A percentile compares a stretch with the other conserved stretches of the same genome.
Conservation (phyloP, 2,329 filamentous ascomycete genomes). For the Neoarthrinium moseri region DNA sequence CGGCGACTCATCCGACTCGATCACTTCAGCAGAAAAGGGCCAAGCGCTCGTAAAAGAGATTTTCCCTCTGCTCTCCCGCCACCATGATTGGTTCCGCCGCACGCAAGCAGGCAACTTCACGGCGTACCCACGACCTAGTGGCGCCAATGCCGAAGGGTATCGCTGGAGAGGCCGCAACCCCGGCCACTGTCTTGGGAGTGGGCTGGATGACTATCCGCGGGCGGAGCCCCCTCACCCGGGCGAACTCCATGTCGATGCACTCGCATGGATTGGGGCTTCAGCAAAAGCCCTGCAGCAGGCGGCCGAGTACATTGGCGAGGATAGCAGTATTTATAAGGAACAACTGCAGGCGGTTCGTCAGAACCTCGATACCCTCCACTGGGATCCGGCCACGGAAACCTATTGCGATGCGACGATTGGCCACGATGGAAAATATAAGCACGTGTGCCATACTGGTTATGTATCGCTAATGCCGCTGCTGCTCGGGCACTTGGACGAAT, state of each 20-base stretch:
- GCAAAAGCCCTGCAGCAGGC: conserved; percentile 75
- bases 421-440: conserved; percentile 16
- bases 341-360: conserved; percentile 71
- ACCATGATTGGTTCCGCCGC: conserved; percentile 92
- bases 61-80: conserved; percentile 74
- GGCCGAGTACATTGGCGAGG: conserved; percentile 66
- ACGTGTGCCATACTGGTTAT: conserved; percentile 18
- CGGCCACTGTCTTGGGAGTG: conserved; percentile 85
- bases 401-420: conserved; percentile 86
- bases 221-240: conserved; percentile 91
- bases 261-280: conserved; percentile 94
- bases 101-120: conserved; percentile 90
- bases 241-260: conserved; percentile 88
- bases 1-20: conserved; percentile 86
- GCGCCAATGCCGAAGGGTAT: conserved; percentile 91
- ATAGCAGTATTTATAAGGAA: conserved; percentile 70
- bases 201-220: conserved; percentile 93
- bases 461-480: conserved; percentile 18
- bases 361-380: conserved; percentile 90
- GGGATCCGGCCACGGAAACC: conserved; percentile 72
- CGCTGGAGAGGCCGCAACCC: conserved; percentile 90
- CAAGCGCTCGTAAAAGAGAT: conserved; percentile 26
- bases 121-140: conserved; percentile 85
- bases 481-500: conserved; percentile 16
- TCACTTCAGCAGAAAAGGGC: conserved; percentile 49